Percentiles rank a stretch among this genome's conserved stretches.
phyloP scores from a whole-genome alignment of 2,329 filamentous ascomycete species.

The Cercospora brassicicola region DNA sequence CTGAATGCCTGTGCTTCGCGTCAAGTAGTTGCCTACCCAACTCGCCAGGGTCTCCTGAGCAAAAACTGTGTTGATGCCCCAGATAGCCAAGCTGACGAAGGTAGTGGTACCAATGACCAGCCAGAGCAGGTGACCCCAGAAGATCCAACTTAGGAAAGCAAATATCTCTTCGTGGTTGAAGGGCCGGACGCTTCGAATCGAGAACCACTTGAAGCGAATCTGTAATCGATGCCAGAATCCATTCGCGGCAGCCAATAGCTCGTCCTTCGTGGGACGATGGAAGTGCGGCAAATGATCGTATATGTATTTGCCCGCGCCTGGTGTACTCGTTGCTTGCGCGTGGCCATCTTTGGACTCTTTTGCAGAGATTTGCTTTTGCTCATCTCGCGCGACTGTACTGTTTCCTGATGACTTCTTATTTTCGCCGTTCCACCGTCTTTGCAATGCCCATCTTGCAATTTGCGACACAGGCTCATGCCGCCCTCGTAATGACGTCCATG shows the following conservation, averaged over 20 bases:
- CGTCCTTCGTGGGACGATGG: constrained; percentile 86
- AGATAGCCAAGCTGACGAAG: constrained; percentile 88
- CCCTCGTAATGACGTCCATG: constrained; percentile 12
- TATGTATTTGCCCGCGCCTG: constrained; percentile 40
- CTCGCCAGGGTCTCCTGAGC: constrained; percentile 93
- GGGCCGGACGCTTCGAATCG: constrained; percentile 86
- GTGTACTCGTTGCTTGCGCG: constrained; percentile 17
- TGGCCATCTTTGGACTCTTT: constrained; percentile 27
- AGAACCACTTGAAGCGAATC: constrained; percentile 96
- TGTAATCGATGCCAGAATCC: constrained; percentile 89
- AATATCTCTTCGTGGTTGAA: constrained; percentile 97
- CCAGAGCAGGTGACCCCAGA: constrained; percentile 92
- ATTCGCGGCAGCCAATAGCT: constrained; percentile 84
- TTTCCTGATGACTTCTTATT: constrained; percentile 17
- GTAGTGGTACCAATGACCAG: constrained; percentile 95
- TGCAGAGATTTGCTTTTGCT: constrained; percentile 20
- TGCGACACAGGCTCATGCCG: constrained; percentile 14
- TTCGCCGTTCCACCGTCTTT: constrained; percentile 28
- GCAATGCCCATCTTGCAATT: constrained; percentile 16
- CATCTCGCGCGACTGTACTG: constrained; percentile 24
- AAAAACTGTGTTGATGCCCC: constrained; percentile 92
- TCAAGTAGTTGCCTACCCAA: constrained; percentile 94
- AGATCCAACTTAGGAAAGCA: constrained; percentile 91
- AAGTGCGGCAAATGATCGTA: constrained; percentile 65
- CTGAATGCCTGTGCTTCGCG: constrained; percentile 85